A percentile compares a stretch with the other conserved stretches of the same genome.
phyloP scores from a whole-genome alignment of 2,329 filamentous ascomycete species.

The Plectosphaerella cucumerina region DNA sequence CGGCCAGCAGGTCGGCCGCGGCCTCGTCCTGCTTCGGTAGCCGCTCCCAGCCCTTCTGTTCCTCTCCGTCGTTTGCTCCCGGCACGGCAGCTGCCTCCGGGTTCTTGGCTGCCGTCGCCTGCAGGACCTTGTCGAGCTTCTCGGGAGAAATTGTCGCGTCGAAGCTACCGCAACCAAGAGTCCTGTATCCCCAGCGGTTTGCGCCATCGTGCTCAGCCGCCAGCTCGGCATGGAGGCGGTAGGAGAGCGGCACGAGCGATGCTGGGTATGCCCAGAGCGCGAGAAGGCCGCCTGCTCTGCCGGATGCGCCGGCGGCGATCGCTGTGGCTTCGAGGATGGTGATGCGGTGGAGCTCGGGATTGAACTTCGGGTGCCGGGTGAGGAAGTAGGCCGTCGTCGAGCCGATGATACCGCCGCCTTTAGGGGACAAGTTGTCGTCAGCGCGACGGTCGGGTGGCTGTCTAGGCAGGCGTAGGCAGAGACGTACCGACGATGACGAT shows the following conservation, averaged over 20 bases:
- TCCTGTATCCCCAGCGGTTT: slow-evolving; percentile 81
- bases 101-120: not conserved
- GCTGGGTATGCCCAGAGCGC: slow-evolving; percentile 88
- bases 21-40: slow-evolving; percentile 55
- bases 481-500: slow-evolving; percentile 47
- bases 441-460: not conserved
- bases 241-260: slow-evolving; percentile 81
- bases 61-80: slow-evolving; percentile 7
- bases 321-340: slow-evolving; percentile 82
- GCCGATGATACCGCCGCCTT: slow-evolving; percentile 90
- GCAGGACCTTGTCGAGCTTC: slow-evolving; percentile 25
- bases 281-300: slow-evolving; percentile 88
- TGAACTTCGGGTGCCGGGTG: slow-evolving; percentile 78
- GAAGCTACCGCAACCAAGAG: slow-evolving; percentile 66
- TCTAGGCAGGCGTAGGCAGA: not conserved
- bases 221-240: slow-evolving; percentile 75
- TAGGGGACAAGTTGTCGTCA: slow-evolving; percentile 1
- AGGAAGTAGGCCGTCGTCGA: slow-evolving; percentile 88
- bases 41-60: slow-evolving; percentile 53
- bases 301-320: slow-evolving; percentile 87
- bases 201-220: slow-evolving; percentile 79
- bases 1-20: slow-evolving; percentile 42
- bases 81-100: slow-evolving; percentile 5
- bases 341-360: slow-evolving; percentile 69
- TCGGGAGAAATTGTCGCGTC: slow-evolving; percentile 30